Evolutionary conservation across 1,284 basidiomycete genomes (phyloP).

Genomic region (Pterulicium gracile): DNA sequence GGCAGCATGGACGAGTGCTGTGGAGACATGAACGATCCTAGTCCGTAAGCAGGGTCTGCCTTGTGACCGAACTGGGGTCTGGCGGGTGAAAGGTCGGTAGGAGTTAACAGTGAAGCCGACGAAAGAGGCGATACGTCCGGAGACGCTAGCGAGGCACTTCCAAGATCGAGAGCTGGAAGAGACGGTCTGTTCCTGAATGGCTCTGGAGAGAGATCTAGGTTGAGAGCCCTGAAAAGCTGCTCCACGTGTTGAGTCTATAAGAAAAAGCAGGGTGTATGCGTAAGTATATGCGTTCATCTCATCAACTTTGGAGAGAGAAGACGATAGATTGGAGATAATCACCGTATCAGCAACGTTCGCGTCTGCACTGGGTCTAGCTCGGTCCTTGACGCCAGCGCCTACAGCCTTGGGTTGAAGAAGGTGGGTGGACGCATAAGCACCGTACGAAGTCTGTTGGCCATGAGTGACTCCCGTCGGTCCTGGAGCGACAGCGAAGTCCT

Average conservation of each 20-base stretch:
- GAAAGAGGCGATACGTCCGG: constrained; percentile 61
- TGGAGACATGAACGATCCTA: constrained; percentile 19
- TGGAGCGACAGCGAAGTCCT: no score
- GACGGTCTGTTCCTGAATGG: constrained; percentile 36
- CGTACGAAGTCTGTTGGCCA: no score
- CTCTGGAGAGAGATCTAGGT: constrained; percentile 55
- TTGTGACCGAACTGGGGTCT: constrained; percentile 44
- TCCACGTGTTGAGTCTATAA: constrained; percentile 55
- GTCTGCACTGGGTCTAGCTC: not conserved
- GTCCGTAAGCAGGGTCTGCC: constrained; percentile 38
- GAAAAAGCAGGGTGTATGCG: constrained; percentile 12
- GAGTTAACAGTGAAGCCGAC: constrained; percentile 52
- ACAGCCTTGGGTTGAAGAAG: not conserved
- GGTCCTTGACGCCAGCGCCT: not conserved
- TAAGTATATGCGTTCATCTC: not conserved
- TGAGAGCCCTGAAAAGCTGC: constrained; percentile 62
- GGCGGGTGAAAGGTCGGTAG: constrained; percentile 57
- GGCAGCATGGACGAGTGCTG: constrained; percentile 24
- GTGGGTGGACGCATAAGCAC: not conserved
- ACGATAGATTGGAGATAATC: not conserved
- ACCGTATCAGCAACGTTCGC: not conserved
- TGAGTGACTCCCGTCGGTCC: no score
- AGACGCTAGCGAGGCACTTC: constrained; percentile 35
- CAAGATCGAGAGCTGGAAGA: constrained; percentile 25
- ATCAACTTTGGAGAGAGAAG: no score